Percentiles rank a stretch among this genome's conserved stretches.
These are phyloP conservation scores for Gaertneriomyces sp. DNA, from an alignment of 192 early-diverging fungal species.

Conservation along the genomic window DNA sequence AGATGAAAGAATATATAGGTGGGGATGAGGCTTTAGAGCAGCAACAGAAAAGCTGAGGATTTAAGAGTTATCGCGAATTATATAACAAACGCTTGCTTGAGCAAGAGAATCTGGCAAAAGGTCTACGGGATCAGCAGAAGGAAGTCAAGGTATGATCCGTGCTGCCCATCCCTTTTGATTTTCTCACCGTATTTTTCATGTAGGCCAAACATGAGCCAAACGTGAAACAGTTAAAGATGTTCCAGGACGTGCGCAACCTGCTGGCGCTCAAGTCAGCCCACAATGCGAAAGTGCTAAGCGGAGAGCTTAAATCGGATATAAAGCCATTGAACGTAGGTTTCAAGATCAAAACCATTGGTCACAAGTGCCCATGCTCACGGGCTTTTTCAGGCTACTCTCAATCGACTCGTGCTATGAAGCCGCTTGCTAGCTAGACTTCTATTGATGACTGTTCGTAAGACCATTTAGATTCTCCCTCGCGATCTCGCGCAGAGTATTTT, in stretches of 20 bases:
- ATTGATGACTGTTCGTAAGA: neutral
- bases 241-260: constrained; percentile 39
- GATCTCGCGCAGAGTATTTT: neutral
- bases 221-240: constrained; percentile 46
- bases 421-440: no score
- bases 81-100: constrained; percentile 52
- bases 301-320: constrained; percentile 2
- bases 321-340: no score
- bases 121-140: constrained; percentile 48
- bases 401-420: no score
- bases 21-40: constrained; percentile 54
- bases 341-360: no score
- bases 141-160: constrained; percentile 45
- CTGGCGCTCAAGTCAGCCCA: constrained; percentile 40
- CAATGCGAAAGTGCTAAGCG: constrained; percentile 43
- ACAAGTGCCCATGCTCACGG: no score
- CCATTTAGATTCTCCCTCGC: constrained; percentile 4
- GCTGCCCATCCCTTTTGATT: no score
- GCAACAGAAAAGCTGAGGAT: constrained; percentile 50
- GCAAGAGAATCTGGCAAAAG: constrained; percentile 45
- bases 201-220: constrained; percentile 45
- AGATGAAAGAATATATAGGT: constrained; percentile 64
- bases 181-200: no score
- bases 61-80: constrained; percentile 60
- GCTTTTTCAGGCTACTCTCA: no score